Conservation (phyloP, 805 yeast species). For the Yarrowia osloensis region DNA sequence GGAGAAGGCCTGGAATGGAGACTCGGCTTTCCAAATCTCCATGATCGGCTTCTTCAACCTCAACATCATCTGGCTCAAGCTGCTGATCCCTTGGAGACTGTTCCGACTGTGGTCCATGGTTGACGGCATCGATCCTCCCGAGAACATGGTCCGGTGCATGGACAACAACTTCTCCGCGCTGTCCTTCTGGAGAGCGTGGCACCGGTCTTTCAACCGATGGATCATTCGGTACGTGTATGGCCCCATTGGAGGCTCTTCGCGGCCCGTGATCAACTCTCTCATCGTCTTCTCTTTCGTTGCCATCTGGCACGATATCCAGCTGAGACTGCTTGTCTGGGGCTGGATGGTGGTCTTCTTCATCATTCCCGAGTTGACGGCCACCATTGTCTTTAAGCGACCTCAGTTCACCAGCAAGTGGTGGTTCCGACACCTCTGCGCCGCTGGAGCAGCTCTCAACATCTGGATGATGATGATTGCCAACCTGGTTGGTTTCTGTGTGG, state of each 20-base stretch:
- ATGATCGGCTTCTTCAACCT: slow-evolving; percentile 92
- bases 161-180: slow-evolving; percentile 89
- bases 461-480: slow-evolving; percentile 99
- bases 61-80: slow-evolving; percentile 88
- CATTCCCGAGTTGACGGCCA: slow-evolving; percentile 77
- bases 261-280: slow-evolving; percentile 72
- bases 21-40: slow-evolving; percentile 87
- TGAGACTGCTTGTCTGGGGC: slow-evolving; percentile 89
- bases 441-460: slow-evolving; percentile 85
- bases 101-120: slow-evolving; percentile 89
- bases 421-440: slow-evolving; percentile 77
- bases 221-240: slow-evolving; percentile 83
- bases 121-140: slow-evolving; percentile 97
- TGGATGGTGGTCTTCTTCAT: slow-evolving; percentile 88
- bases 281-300: slow-evolving; percentile 95
- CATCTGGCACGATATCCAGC: slow-evolving; percentile 95
- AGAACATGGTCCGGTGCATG: slow-evolving; percentile 95
- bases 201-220: slow-evolving; percentile 90
- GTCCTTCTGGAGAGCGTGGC: slow-evolving; percentile 99
- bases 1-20: slow-evolving; percentile 84
- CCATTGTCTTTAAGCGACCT: slow-evolving; percentile 45
- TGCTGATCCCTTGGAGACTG: slow-evolving; percentile 93
- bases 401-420: slow-evolving; percentile 38
- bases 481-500: slow-evolving; percentile 90
- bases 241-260: slow-evolving; percentile 82